Base-by-base conservation (phyloP, 108 stramenopile genomes). In the Nitzschia inconspicua region DNA sequence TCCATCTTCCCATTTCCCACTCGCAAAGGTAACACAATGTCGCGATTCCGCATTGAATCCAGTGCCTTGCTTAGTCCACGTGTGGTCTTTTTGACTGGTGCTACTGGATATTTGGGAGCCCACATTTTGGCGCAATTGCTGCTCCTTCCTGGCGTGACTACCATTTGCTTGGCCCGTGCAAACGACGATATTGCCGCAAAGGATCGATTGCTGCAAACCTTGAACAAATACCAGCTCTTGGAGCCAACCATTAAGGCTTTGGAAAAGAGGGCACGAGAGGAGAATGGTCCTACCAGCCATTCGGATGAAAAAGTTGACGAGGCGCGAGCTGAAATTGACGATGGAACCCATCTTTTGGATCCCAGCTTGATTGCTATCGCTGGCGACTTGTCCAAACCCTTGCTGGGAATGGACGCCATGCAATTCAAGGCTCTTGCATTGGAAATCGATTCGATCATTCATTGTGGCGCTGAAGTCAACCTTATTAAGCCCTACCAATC, bases 391-490 rank as follows among this genome's bases (percentile, higher is more conserved):
- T 79, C 78, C 47, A 57, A 60, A 34, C 79, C 71, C 9, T 72
- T 82, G 34, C 63, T 86, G 29, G 88, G 88, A 22, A 73, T 89
- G 48, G 52, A 68, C 27, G 37, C 68, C 40, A 24, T 37, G 5
- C 78, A 78, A 57, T 89, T 81, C 67, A 76, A 78, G 43, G 75
- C 63, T 22, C 56, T 89, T 28, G 75, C 78, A 3, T 72, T 73
- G 11, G 76, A 76, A 22, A 67, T 85, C 8, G 88, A 89, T 60
- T 70, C 77, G 41, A 77, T 89, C 60, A 82, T 89, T 53, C 88
- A 89, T 53, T 84, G 80, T 55, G 88, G 80, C 26, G 88, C 88
- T 0, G 61, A 80, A 60, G 88, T 89, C 25, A 85, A 84, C 40
- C 70, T 89, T 9, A 79, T 82, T 20, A 69, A 80, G 8, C 72